These are phyloP conservation scores for Bombardia bombarda DNA, from an alignment of 495 filamentous ascomycete genomes.

Conservation along the genomic window DNA sequence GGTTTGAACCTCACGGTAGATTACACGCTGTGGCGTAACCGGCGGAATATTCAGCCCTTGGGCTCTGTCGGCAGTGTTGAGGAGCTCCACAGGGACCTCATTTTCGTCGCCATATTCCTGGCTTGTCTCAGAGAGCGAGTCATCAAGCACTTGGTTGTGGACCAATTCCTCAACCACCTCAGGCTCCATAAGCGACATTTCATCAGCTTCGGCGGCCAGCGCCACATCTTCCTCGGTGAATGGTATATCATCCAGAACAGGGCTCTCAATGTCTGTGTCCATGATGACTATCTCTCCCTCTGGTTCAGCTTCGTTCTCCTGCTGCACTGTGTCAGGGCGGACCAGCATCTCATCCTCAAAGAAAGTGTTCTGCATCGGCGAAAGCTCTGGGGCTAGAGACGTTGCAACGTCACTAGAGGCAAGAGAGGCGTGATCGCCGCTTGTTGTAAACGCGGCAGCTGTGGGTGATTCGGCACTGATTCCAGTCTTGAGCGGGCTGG, in stretches of 20 bases:
- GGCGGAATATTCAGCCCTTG: constrained; percentile 12
- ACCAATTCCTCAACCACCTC: constrained; percentile 22
- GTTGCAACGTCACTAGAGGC: constrained; percentile 8
- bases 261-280: constrained; percentile 14
- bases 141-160: constrained; percentile 20
- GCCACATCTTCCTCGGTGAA: constrained; percentile 38
- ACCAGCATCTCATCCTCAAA: constrained; percentile 53
- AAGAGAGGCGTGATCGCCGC: background rate
- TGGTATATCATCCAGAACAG: constrained; percentile 27
- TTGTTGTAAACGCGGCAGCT: background rate
- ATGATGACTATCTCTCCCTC: constrained; percentile 19
- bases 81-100: constrained; percentile 45
- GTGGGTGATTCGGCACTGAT: constrained; percentile 3
- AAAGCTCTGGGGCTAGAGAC: constrained; percentile 12
- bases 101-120: constrained; percentile 60
- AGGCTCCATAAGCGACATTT: constrained; percentile 43
- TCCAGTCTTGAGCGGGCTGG: constrained; percentile 35
- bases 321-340: constrained; percentile 24
- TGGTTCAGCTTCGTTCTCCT: constrained; percentile 25
- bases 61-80: constrained; percentile 16
- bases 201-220: constrained; percentile 41
- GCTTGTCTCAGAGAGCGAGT: constrained; percentile 47
- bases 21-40: constrained; percentile 25
- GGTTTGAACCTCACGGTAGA: constrained; percentile 48
- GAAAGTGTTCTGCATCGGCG: constrained; percentile 35